These are phyloP conservation scores for Mitragyna speciosa DNA, from an alignment of 257 asterid species.

Conservation along the genomic window DNA sequence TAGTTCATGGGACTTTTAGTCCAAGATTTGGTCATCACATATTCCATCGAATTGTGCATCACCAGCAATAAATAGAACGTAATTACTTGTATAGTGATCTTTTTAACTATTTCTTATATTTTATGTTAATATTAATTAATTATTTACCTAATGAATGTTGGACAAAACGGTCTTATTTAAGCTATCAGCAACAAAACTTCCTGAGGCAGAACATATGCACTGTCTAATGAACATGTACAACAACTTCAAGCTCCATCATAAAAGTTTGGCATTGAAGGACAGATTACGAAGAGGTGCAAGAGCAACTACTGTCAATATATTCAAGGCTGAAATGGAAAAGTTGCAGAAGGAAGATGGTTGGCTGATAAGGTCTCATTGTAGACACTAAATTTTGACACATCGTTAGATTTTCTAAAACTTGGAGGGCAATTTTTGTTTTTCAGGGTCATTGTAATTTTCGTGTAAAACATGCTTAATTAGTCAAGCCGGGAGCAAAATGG, in stretches of 20 bases:
- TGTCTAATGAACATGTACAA: background rate
- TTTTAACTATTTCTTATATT: too few species aligned
- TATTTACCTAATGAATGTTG: too few species aligned
- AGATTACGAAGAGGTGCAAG: background rate
- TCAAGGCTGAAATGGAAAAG: background rate
- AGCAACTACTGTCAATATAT: background rate
- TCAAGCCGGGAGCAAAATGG: too few species aligned
- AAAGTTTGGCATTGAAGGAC: background rate
- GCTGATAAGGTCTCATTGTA: background rate
- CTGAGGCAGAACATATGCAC: background rate
- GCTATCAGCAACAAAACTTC: background rate
- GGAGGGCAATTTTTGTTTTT: too few species aligned
- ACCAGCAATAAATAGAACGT: background rate
- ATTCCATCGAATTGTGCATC: background rate
- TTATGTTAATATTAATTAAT: too few species aligned
- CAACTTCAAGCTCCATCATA: background rate
- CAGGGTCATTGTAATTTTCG: too few species aligned
- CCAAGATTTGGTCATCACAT: background rate
- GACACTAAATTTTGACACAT: too few species aligned
- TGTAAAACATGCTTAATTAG: too few species aligned
- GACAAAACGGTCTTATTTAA: background rate
- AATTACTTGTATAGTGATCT: too few species aligned
- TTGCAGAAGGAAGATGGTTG: background rate
- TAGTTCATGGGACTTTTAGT: background rate
- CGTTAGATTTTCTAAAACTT: too few species aligned